Evolutionary conservation across 2,329 filamentous ascomycete genomes (phyloP).

Genomic region (Fusarium xyrophilum): DNA sequence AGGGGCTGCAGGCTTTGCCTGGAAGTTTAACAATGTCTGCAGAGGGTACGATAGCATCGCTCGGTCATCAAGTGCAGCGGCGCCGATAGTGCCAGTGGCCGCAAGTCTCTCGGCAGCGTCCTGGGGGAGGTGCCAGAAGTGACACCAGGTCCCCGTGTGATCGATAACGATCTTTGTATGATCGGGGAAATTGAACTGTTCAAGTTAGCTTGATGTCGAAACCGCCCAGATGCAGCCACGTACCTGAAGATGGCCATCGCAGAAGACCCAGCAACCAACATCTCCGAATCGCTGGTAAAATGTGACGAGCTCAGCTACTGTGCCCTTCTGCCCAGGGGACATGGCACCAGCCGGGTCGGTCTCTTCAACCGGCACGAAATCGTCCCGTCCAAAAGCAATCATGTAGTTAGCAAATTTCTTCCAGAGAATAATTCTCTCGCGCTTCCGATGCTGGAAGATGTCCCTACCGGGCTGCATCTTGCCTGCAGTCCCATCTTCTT

Average conservation of each 20-base stretch:
- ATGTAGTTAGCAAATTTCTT: constrained; percentile 79
- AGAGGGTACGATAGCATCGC: constrained; percentile 75
- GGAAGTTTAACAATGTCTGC: constrained; percentile 75
- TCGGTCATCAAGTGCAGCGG: constrained; percentile 73
- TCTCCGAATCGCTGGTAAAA: constrained; percentile 85
- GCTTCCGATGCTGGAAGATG: constrained; percentile 69
- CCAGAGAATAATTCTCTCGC: constrained; percentile 71
- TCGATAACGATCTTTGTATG: constrained; percentile 86
- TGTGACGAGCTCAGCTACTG: constrained; percentile 67
- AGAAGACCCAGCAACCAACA: constrained; percentile 82
- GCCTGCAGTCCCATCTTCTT: constrained; percentile 65
- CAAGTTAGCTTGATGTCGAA: constrained; percentile 32
- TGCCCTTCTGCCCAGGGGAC: constrained; percentile 48
- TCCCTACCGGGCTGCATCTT: constrained; percentile 69
- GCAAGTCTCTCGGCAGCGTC: constrained; percentile 72
- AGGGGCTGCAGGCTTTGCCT: constrained; percentile 53
- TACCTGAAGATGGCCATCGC: constrained; percentile 79
- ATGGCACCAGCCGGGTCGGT: constrained; percentile 51
- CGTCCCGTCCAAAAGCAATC: constrained; percentile 76
- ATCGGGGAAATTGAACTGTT: constrained; percentile 85
- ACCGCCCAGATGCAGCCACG: constrained; percentile 1
- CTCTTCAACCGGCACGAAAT: constrained; percentile 60
- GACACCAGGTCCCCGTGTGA: constrained; percentile 74
- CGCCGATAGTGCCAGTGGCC: constrained; percentile 69
- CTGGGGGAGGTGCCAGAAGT: constrained; percentile 78